These are phyloP conservation scores for Amesomyces nigricolor DNA, from an alignment of 2,329 filamentous ascomycete species.

Conservation along the genomic window DNA sequence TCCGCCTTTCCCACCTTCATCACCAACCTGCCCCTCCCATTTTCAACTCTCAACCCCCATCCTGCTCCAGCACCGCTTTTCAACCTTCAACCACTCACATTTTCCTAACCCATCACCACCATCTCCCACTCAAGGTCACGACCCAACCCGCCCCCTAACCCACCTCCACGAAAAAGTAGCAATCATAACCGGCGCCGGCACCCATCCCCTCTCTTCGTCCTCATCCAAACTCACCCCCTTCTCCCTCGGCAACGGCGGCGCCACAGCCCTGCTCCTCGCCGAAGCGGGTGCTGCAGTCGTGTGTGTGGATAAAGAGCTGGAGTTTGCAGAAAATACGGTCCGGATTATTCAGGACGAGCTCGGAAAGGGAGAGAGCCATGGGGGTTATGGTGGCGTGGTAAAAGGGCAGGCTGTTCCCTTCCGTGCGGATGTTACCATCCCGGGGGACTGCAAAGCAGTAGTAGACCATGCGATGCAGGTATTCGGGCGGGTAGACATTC, in stretches of 20 bases:
- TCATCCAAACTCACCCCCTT: background rate
- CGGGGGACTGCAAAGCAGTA: constrained; percentile 44
- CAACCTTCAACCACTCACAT: too few species aligned
- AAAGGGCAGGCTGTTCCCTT: constrained; percentile 29
- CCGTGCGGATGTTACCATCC: constrained; percentile 50
- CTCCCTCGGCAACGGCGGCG: constrained; percentile 26
- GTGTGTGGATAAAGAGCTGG: constrained; percentile 23
- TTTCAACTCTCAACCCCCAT: too few species aligned
- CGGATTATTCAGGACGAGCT: background rate
- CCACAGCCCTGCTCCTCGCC: constrained; percentile 26
- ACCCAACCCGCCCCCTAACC: too few species aligned
- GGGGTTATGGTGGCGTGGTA: too few species aligned
- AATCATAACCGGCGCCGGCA: constrained; percentile 27
- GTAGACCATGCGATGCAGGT: constrained; percentile 38
- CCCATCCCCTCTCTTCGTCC: background rate
- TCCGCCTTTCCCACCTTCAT: too few species aligned
- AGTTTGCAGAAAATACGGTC: constrained; percentile 20
- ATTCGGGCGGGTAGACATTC: constrained; percentile 55
- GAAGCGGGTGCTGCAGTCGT: constrained; percentile 25
- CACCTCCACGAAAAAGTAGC: background rate
- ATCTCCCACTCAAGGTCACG: too few species aligned
- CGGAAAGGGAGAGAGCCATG: too few species aligned
- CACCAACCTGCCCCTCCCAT: too few species aligned
- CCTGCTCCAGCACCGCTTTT: too few species aligned
- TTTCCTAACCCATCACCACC: too few species aligned